These are phyloP conservation scores for Yamadazyma diospyri DNA, from an alignment of 1,139 yeast genomes.

Conservation along the genomic window DNA sequence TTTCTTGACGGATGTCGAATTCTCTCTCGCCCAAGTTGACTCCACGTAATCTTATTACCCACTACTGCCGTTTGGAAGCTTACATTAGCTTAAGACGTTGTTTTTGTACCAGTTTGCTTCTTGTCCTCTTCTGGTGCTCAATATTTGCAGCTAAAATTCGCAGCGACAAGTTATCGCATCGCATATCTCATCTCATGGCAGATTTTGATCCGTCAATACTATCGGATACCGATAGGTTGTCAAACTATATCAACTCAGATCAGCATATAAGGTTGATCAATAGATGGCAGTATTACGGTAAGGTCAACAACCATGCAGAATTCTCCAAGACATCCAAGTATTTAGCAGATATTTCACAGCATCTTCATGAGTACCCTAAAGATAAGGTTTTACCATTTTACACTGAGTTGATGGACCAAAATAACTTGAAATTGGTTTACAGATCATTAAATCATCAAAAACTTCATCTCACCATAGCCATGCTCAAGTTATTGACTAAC, in stretches of 20 bases:
- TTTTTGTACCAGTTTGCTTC: too few species aligned
- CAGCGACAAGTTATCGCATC: conserved; percentile 5
- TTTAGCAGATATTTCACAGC: conserved; percentile 5
- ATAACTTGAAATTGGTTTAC: conserved; percentile 61
- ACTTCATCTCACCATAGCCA: conserved; percentile 60
- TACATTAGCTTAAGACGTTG: too few species aligned
- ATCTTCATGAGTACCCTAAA: conserved; percentile 15
- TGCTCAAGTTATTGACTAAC: conserved; percentile 51
- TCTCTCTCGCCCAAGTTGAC: too few species aligned
- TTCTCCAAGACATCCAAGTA: conserved; percentile 38
- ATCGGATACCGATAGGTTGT: conserved; percentile 10
- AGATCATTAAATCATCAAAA: conserved; percentile 61
- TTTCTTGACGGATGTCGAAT: too few species aligned
- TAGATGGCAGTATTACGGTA: conserved; percentile 61
- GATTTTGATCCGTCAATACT: conserved; percentile 11
- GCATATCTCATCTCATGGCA: conserved; percentile 9
- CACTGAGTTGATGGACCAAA: conserved; percentile 45
- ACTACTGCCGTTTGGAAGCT: too few species aligned
- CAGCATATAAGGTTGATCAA: conserved; percentile 20
- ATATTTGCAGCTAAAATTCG: too few species aligned
- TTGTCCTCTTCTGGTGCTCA: too few species aligned
- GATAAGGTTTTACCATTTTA: conserved; percentile 27
- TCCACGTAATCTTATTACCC: too few species aligned
- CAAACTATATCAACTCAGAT: conserved; percentile 9
- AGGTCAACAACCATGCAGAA: conserved; percentile 56